Evolutionary conservation across 352 stramenopile species (phyloP), one percentile per base, ranked within the genome.

Genomic region (Globisporangium carolinianum): DNA sequence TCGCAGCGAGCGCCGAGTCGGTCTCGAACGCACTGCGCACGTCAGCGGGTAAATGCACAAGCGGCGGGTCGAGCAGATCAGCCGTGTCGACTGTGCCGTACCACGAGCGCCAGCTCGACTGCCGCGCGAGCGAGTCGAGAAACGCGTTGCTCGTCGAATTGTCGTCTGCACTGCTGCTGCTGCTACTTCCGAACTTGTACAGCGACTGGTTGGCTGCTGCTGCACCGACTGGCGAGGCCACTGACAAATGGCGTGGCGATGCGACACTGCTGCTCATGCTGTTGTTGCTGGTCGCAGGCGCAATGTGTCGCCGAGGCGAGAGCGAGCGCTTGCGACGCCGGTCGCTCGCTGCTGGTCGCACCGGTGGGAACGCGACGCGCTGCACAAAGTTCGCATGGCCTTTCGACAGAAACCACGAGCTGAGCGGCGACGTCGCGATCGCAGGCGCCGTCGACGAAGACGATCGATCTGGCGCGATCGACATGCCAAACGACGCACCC

Each of bases 91-190:
- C 60, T 6, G 65, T 68, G 17, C 63, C 71, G 62, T 82, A 89
- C 77, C 77, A 87, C n/a, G 75, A 73, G 35, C 79, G 69, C 77
- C 77, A 90, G 12, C 65, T 67, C 3, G 75, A 75, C 11, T 76
- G 66, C 18, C 63, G 57, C 41, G 70, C 54, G 7, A 89, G 68
- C 9, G 68, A 72, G 45, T 79, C 66, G 1, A 89, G 51, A 53
- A 89, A 89, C 3, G 62, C 38, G 17, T 80, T 85, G 38, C 37
- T 41, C 37, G 9, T 45, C 6, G 49, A 39, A 12, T n/a, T 9
- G 4, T 32, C 18, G 10, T 35, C 11, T 43, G 12, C 43, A 35
- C 1, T 63, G 51, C 0, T 55, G 51, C 5, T 50, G 45, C 37
- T 45, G 12, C 35, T 18, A 32, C 24, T 32, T 32, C 24, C 24